Evolutionary conservation across 1,284 basidiomycete genomes (phyloP), one percentile per base, ranked within the genome.

Genomic region (Hymenochaete sp.): DNA sequence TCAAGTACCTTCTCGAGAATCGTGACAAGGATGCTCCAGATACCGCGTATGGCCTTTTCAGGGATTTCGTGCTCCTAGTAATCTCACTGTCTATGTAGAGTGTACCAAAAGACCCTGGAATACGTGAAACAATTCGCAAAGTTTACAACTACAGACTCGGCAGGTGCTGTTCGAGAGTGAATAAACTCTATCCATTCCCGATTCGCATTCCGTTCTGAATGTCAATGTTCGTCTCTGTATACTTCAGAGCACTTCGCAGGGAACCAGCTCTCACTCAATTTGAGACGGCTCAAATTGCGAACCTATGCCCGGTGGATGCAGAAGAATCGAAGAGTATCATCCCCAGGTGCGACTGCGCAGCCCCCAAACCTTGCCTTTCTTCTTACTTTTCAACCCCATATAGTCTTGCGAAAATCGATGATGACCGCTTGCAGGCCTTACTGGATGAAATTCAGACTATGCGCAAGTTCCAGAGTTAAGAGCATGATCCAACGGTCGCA

Each of bases 261-360:
- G 84, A 88, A 53, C 74, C 83, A 0, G 77, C 75, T 5, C 62
- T 95, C 36, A 88, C 88, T 0, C 87, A 88, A 55, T 95, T 93
- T 56, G 92, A 96, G 67, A 87, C 87, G 16, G 91, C 90, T 1
- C 91, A 95, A 58, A 83, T 96, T 37, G 90, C 89, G 18, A 93
- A 93, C 57, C 63, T 96, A 45, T 90, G 87, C 57, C 89, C 92
- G 11, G 86, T 81, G 32, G 80, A 83, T 52, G 77, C 87, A 3
- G 92, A 95, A 53, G 92, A 95, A 62, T 85, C 92, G 13, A 93
- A 92, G 67, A 91, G 88, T 56, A 73, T 93, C 44, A 73, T 96
- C 42, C 91, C 92, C 3, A 93, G 90, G 87, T 82, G 47, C 37
- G 66, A 52, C 9, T 27, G n/a, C 22, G 9, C 31, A 19, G 8